Percentiles rank a stretch among this genome's conserved stretches.
Conservation (phyloP, 2,329 filamentous ascomycete genomes). For the Aspergillus pseudoglaucus region DNA sequence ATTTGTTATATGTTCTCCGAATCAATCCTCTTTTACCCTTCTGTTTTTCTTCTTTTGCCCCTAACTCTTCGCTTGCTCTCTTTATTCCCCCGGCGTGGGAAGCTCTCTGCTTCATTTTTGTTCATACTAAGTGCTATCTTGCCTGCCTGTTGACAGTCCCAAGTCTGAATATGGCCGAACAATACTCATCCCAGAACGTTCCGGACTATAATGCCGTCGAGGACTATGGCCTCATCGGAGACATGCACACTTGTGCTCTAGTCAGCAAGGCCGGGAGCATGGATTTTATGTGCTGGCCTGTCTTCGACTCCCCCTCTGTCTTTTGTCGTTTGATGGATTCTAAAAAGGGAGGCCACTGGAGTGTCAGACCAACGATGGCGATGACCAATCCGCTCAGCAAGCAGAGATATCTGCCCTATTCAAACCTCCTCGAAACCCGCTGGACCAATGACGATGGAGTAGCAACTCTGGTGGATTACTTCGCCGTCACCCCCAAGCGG, state of each 20-base stretch:
- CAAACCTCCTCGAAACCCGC: conserved; percentile 69
- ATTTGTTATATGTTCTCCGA: neutral
- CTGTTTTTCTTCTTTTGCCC: neutral
- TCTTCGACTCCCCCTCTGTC: conserved; percentile 70
- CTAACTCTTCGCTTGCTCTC: neutral
- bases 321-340: conserved; percentile 71
- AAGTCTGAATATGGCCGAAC: neutral
- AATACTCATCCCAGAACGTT: neutral
- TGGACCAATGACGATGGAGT: conserved; percentile 72
- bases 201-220: conserved; percentile 48
- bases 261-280: conserved; percentile 67
- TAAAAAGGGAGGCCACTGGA: conserved; percentile 67
- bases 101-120: neutral
- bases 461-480: conserved; percentile 67
- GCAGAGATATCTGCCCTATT: conserved; percentile 69
- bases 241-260: conserved; percentile 73
- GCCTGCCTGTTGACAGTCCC: neutral
- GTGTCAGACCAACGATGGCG: conserved; percentile 49
- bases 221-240: conserved; percentile 73
- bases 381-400: conserved; percentile 56
- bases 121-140: neutral
- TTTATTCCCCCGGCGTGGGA: neutral
- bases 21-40: neutral
- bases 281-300: conserved; percentile 76
- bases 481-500: conserved; percentile 61